Base-by-base conservation (phyloP, 306 rosid genomes). In the Benincasa hispida region DNA sequence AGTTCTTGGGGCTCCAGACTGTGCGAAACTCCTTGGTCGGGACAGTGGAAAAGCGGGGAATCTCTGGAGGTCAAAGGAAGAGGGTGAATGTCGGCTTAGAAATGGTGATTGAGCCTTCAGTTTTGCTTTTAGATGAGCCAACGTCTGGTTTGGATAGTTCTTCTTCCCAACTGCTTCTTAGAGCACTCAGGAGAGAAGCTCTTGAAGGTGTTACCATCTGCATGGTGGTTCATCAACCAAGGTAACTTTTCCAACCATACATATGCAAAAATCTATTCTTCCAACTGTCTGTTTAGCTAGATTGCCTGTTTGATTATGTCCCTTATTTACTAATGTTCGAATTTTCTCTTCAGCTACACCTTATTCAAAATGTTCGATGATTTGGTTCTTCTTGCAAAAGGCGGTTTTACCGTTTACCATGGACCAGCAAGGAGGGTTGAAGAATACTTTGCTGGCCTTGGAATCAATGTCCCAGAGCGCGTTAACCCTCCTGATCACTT, bases 91-190 rank as follows among this genome's bases (percentile, higher is more conserved):
- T 92, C 62, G 98, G 98, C 74, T 80, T 94, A 76, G 99, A 94
- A 85, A 94, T 94, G 99, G 99, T 94, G 78, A 89, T 94, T 96
- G 99, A 92, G 79, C 99, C 99, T 87, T 94, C 99, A 77, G 91
- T 94, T 78, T 77, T 94, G 85, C 87, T 94, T 61, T 86, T 94
- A 84, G 99, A 94, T 84, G 98, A 94, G 82, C 99, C 99, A 62
- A 92, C 99, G 0, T 94, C 99, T 61, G 97, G 99, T 82, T 84
- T 94, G 91, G 98, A 94, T 85, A 94, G 99, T 82, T 92, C 99
- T 76, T 90, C 99, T 58, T 94, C 99, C 58, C 97, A 86, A 80
- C 89, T 88, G 74, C 98, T 94, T 80, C 91, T 94, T 72, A 80
- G 96, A 90, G 99, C 98, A 65, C 93, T 90, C 59, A 83, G 90